Base-by-base conservation (phyloP, 169 alveolate species). In the Plasmodium fragile region DNA sequence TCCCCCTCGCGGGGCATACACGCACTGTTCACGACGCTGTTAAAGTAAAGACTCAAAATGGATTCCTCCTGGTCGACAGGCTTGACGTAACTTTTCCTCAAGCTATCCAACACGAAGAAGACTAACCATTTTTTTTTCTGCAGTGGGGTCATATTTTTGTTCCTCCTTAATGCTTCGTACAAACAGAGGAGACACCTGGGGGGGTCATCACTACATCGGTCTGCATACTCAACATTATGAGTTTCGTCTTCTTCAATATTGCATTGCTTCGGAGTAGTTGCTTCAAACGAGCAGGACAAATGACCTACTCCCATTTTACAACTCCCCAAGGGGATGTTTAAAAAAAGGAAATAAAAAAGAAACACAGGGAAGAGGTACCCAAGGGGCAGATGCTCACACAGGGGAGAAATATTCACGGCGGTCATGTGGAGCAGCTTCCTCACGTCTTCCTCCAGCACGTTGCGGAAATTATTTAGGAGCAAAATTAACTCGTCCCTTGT, bases 311-410 rank as follows among this genome's bases (percentile, higher is more conserved):
- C 59, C 3, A 7, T 49, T 49, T 16, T 11, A 49, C 59, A 3
- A 49, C 59, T 16, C 22, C 59, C 22, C 22, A 49, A 0, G 22
- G 75, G 75, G 39, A 89, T 89, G 49, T 72, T 81, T 78, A 89
- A 43, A 41, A 89, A 59, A 34, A 59, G 43, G 52, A 89, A 89
- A 80, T 72, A 89, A 49, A 89, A 89, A n/a, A 89, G 82, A 49
- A 89, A 89, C 25, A 89, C 43, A 13, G 72, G 8, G 13, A 89
- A 89, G 70, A 89, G 34, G 25, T 89, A 89, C 75, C 36, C 28
- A 5, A 89, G 72, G 5, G 94, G 36, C 43, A 89, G 45, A 5
- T 79, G 72, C n/a, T 52, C 55, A 45, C 53, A 59, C 45, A 89
- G 13, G 34, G 16, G 80, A 22, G 81, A 3, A 1, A 89, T n/a